These are phyloP conservation scores for Anthoceros angustus DNA, from an alignment of 225 moss, liverwort and hornwort species.

Conservation along the genomic window DNA sequence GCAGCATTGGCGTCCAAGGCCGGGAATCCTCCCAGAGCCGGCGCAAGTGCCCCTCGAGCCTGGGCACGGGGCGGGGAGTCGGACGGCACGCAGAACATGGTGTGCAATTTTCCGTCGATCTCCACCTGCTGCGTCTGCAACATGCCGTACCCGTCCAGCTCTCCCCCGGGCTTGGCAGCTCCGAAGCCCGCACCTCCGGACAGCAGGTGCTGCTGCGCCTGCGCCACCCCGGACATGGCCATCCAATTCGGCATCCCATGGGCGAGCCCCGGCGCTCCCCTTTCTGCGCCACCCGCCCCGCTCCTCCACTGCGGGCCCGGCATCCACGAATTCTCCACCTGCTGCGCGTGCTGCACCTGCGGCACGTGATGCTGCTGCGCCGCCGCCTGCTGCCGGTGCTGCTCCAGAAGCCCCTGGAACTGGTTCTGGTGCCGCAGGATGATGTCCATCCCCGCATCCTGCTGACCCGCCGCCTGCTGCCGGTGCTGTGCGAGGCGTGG, in stretches of 20 bases:
- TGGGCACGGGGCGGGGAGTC: neutral
- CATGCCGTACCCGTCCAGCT: neutral
- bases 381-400: neutral
- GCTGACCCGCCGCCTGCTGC: neutral
- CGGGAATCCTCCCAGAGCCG: neutral
- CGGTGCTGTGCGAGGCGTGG: neutral
- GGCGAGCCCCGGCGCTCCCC: neutral
- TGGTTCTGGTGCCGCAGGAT: neutral
- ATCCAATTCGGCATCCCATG: neutral
- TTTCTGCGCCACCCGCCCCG: neutral
- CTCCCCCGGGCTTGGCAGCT: neutral
- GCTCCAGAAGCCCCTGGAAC: neutral
- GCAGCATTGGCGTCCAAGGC: neutral
- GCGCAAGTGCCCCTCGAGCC: neutral
- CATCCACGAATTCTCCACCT: neutral
- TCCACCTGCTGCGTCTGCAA: constrained; percentile 2
- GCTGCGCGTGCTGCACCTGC: too few relatives aligned
- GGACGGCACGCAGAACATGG: constrained; percentile 2
- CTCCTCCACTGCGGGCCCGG: neutral
- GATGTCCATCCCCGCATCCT: neutral
- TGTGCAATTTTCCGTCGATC: constrained; percentile 1
- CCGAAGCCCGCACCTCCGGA: neutral
- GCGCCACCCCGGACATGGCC: neutral
- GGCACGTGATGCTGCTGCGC: neutral
- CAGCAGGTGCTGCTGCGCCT: neutral